Evolutionary conservation across 2,329 filamentous ascomycete species (phyloP).

Genomic region (Aspergillus sojae): DNA sequence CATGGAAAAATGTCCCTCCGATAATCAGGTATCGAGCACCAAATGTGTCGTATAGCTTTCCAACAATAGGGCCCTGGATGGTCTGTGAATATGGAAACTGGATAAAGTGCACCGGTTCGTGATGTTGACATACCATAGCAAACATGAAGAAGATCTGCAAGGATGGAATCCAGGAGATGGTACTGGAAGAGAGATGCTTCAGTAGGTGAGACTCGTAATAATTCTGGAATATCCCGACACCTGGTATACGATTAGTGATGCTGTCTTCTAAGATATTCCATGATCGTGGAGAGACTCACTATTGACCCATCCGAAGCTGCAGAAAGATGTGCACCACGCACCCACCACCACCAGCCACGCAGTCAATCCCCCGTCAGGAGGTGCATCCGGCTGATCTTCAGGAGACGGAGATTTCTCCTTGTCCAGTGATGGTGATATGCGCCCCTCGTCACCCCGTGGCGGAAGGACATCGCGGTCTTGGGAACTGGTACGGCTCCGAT

Average conservation of each 20-base stretch:
- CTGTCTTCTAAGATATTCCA: neutral
- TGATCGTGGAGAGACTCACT: constrained; percentile 26
- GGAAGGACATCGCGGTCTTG: neutral
- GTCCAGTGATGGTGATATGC: neutral
- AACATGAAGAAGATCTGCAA: constrained; percentile 39
- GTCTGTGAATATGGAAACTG: constrained; percentile 7
- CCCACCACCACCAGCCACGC: constrained; percentile 61
- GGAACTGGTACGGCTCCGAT: neutral
- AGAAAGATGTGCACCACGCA: constrained; percentile 47
- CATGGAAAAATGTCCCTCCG: constrained; percentile 55
- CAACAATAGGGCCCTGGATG: constrained; percentile 60
- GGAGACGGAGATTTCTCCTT: neutral
- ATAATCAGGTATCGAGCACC: constrained; percentile 60
- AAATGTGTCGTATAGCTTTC: constrained; percentile 64
- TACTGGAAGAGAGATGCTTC: constrained; percentile 53
- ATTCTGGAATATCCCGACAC: constrained; percentile 59
- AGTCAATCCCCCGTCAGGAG: constrained; percentile 17
- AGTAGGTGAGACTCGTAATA: constrained; percentile 59
- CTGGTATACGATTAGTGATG: constrained; percentile 20
- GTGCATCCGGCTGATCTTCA: too few species aligned
- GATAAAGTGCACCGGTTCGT: fast-evolving
- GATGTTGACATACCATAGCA: constrained; percentile 21
- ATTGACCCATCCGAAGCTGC: constrained; percentile 52
- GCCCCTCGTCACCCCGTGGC: neutral
- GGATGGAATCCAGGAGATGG: constrained; percentile 65